phyloP scores from a whole-genome alignment of 208 protist species.

The Balamuthia mandrillaris region DNA sequence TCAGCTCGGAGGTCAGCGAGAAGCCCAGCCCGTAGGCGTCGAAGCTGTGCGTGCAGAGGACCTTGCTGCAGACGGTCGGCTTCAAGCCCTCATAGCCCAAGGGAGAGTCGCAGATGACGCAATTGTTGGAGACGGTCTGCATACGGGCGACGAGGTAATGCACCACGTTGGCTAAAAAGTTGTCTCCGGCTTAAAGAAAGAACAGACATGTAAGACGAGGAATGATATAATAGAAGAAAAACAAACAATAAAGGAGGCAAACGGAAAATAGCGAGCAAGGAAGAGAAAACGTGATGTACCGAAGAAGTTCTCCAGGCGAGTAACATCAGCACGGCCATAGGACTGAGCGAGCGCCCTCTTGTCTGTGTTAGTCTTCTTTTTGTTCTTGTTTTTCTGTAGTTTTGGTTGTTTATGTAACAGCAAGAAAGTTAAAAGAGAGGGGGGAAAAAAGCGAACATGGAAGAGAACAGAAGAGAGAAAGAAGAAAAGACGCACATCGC shows the following conservation, averaged over 20 bases:
- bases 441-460: too few species aligned
- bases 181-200: not conserved
- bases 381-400: too few species aligned
- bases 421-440: too few species aligned
- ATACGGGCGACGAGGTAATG: slow-evolving; percentile 10
- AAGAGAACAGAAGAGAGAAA: too few species aligned
- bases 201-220: not conserved
- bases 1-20: not conserved
- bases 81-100: slow-evolving; percentile 21
- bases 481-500: too few species aligned
- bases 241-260: not conserved
- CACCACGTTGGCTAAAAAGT: not conserved
- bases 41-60: slow-evolving; percentile 40
- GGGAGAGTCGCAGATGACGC: slow-evolving; percentile 54
- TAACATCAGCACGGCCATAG: not conserved
- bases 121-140: slow-evolving; percentile 22
- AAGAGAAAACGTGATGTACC: not conserved
- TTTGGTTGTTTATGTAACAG: too few species aligned
- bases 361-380: too few species aligned
- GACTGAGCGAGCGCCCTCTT: not conserved
- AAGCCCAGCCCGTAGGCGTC: not conserved
- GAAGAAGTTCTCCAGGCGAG: not conserved
- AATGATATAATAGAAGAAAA: too few species aligned
- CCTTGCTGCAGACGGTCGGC: slow-evolving; percentile 39
- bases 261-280: not conserved